A percentile compares a stretch with the other conserved stretches of the same genome.
These are phyloP conservation scores for Plasmodium falciparum DNA, from an alignment of 169 alveolate species.

Conservation along the genomic window DNA sequence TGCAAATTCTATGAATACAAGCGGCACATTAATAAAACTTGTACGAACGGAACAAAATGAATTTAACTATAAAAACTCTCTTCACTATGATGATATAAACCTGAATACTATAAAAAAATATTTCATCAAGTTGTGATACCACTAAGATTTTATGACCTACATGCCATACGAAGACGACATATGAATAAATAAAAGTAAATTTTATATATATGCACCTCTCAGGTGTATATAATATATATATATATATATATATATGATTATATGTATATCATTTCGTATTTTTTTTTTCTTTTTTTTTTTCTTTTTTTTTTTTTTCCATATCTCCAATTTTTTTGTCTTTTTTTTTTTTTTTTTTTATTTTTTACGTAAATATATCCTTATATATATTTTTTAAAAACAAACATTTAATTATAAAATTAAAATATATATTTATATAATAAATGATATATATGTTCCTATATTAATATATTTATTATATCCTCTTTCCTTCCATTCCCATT, in stretches of 20 bases:
- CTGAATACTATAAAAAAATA: constrained; percentile 24
- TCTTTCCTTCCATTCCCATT: neutral
- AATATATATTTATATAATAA: too few species aligned
- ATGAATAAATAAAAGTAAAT: neutral
- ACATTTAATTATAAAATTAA: too few species aligned
- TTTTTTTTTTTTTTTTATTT: too few species aligned
- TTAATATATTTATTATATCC: too few species aligned
- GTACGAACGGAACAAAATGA: constrained; percentile 33
- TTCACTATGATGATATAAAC: constrained; percentile 62
- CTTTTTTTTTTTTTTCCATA: too few species aligned
- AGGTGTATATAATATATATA: neutral
- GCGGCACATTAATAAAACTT: constrained; percentile 80
- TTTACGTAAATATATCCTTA: too few species aligned
- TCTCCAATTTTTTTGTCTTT: too few species aligned
- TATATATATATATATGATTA: neutral
- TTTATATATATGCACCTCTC: neutral
- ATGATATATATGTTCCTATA: too few species aligned
- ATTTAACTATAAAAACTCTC: constrained; percentile 6
- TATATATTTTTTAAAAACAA: too few species aligned
- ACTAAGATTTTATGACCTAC: neutral
- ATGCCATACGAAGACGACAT: neutral
- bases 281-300: too few species aligned
- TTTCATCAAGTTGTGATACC: constrained; percentile 33
- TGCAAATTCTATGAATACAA: constrained; percentile 78
- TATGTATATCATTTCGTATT: too few species aligned